A percentile compares a stretch with the other conserved stretches of the same genome.
Conservation (phyloP, 1,284 basidiomycete species). For the Naganishia albida region DNA sequence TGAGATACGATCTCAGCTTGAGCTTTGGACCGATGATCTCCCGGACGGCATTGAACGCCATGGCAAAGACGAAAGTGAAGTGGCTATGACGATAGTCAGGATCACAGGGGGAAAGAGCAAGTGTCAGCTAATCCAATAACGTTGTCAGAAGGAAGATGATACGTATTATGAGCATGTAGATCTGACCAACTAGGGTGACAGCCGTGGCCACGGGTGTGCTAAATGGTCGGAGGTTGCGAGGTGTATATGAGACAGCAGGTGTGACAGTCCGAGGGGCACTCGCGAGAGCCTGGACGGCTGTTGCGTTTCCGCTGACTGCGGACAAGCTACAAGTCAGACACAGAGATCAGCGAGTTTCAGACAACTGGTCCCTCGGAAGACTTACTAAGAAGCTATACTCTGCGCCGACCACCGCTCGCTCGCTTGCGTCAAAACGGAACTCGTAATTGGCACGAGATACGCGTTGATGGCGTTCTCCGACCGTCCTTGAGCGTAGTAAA, state of each 20-base stretch:
- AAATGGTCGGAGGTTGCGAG: constrained; percentile 67
- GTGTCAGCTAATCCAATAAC: constrained; percentile 46
- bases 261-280: constrained; percentile 64
- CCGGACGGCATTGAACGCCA: constrained; percentile 56
- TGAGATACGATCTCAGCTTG: constrained; percentile 60
- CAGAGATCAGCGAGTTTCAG: not conserved
- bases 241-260: constrained; percentile 58
- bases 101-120: constrained; percentile 33
- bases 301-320: constrained; percentile 50
- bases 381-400: constrained; percentile 43
- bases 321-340: constrained; percentile 37
- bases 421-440: constrained; percentile 39
- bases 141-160: constrained; percentile 43
- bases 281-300: constrained; percentile 56
- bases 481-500: constrained; percentile 52
- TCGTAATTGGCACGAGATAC: constrained; percentile 49
- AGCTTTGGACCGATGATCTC: constrained; percentile 57
- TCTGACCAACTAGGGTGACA: constrained; percentile 55
- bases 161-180: constrained; percentile 65
- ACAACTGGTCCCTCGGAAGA: constrained; percentile 13
- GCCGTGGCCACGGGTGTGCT: constrained; percentile 70
- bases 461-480: constrained; percentile 51
- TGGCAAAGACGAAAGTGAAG: constrained; percentile 52
- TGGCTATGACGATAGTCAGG: constrained; percentile 14
- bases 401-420: constrained; percentile 40